These are phyloP conservation scores for Daldinia concentrica DNA, from an alignment of 495 filamentous ascomycete species.

Conservation along the genomic window DNA sequence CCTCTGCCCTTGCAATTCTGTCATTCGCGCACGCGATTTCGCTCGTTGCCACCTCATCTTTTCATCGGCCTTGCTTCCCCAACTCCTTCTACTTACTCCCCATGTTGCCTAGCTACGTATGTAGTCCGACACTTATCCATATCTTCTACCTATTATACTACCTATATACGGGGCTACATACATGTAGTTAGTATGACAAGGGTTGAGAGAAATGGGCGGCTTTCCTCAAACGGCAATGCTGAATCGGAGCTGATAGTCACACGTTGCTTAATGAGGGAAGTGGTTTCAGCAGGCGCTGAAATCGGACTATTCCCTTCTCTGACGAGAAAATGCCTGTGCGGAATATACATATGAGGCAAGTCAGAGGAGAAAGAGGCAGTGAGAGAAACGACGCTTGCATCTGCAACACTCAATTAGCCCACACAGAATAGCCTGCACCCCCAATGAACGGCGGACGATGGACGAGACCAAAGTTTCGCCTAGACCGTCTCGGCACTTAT, in stretches of 20 bases:
- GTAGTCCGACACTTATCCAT: conserved; percentile 8
- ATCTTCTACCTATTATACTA: too few species aligned
- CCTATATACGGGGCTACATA: background rate
- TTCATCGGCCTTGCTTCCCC: conserved; percentile 10
- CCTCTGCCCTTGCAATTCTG: conserved; percentile 41
- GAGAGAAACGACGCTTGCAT: conserved; percentile 31
- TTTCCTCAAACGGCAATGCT: conserved; percentile 33
- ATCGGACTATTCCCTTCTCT: conserved; percentile 15
- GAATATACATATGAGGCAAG: conserved; percentile 30
- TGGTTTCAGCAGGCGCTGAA: conserved; percentile 43
- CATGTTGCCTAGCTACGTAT: background rate
- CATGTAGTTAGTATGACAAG: background rate
- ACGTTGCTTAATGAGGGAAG: conserved; percentile 39
- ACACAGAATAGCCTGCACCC: conserved; percentile 40
- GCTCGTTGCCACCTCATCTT: conserved; percentile 37
- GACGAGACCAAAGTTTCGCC: conserved; percentile 37
- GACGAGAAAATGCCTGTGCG: conserved; percentile 9
- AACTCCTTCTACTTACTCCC: background rate
- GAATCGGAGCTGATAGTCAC: conserved; percentile 21
- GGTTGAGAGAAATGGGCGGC: conserved; percentile 22
- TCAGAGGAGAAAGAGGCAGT: conserved; percentile 12
- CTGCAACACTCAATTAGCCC: conserved; percentile 41
- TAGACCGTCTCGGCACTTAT: conserved; percentile 44
- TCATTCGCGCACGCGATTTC: conserved; percentile 44
- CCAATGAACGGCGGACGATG: conserved; percentile 35